phyloP scores from a whole-genome alignment of 2,329 filamentous ascomycete species.

The Colletotrichum costaricense region DNA sequence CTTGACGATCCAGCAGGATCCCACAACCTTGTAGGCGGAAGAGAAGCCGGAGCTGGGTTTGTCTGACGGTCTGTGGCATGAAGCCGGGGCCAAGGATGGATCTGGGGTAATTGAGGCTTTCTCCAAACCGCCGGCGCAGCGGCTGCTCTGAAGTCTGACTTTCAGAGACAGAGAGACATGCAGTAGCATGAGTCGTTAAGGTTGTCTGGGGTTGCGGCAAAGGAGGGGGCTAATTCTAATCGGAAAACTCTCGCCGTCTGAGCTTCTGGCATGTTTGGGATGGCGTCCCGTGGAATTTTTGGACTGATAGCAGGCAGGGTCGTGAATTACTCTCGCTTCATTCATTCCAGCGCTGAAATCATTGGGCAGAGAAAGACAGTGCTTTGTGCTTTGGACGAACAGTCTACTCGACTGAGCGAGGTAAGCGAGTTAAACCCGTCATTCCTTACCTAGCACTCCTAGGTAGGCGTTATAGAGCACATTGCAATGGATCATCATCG shows the following conservation, averaged over 20 bases:
- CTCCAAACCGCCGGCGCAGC: slow-evolving; percentile 1
- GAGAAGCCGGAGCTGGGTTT: neutral
- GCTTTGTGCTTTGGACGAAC: slow-evolving; percentile 24
- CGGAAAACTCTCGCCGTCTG: slow-evolving; percentile 9
- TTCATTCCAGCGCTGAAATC: neutral
- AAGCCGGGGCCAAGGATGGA: slow-evolving; percentile 19
- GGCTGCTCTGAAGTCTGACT: neutral
- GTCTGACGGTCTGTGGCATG: slow-evolving; percentile 5
- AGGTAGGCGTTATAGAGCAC: neutral
- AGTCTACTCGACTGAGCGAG: neutral
- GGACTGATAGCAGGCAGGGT: neutral
- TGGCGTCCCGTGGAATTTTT: slow-evolving; percentile 10
- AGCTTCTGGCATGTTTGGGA: slow-evolving; percentile 31
- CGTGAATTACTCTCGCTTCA: neutral
- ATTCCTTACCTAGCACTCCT: neutral
- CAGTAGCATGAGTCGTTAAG: slow-evolving; percentile 28
- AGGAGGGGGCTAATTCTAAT: slow-evolving; percentile 1
- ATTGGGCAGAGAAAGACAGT: neutral
- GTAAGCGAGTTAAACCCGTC: neutral
- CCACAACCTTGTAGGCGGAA: slow-evolving; percentile 1
- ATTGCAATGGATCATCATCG: neutral
- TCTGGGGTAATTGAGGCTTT: slow-evolving; percentile 7
- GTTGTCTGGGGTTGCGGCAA: slow-evolving; percentile 28
- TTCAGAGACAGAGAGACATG: slow-evolving; percentile 12
- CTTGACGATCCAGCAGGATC: neutral